A percentile compares a stretch with the other conserved stretches of the same genome.
These are phyloP conservation scores for fission yeast (Schizosaccharomyces pombe) DNA, from an alignment of 805 yeast species.

Conservation along the genomic window DNA sequence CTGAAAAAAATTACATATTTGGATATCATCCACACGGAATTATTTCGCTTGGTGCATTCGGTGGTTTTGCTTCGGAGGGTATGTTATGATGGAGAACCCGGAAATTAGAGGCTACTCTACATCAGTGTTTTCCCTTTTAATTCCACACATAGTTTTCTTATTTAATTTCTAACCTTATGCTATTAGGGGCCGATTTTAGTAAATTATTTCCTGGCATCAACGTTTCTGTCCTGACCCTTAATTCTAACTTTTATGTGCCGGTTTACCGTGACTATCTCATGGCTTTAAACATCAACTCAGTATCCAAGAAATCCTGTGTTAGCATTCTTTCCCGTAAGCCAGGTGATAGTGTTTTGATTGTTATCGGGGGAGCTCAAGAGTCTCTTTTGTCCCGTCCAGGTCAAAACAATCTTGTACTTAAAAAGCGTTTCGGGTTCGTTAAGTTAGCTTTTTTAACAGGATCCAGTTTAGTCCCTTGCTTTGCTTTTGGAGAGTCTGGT, in stretches of 20 bases:
- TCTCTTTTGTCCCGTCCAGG: constrained; percentile 44
- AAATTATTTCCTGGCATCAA: constrained; percentile 64
- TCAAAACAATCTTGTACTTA: constrained; percentile 40
- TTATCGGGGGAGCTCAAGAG: constrained; percentile 91
- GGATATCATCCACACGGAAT: constrained; percentile 92
- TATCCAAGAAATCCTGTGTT: constrained; percentile 47
- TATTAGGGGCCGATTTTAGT: constrained; percentile 28
- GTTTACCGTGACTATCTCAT: constrained; percentile 67
- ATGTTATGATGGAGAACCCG: not conserved
- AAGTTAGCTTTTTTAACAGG: constrained; percentile 62
- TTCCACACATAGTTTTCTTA: not conserved
- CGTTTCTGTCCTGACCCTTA: constrained; percentile 51
- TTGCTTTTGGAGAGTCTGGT: constrained; percentile 68
- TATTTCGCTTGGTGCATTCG: constrained; percentile 74
- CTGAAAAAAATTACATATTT: constrained; percentile 19
- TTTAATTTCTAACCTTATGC: not conserved
- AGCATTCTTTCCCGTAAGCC: constrained; percentile 38
- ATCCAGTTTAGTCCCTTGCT: constrained; percentile 59
- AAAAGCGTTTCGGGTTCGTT: constrained; percentile 68
- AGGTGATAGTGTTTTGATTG: constrained; percentile 49
- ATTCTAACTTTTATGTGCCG: constrained; percentile 65
- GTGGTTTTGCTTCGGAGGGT: constrained; percentile 64
- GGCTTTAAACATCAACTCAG: constrained; percentile 65
- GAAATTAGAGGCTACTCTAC: not conserved
- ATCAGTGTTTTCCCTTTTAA: not conserved